Evolutionary conservation across 345 rosid species (phyloP).

Genomic region (Tarenaya hassleriana): DNA sequence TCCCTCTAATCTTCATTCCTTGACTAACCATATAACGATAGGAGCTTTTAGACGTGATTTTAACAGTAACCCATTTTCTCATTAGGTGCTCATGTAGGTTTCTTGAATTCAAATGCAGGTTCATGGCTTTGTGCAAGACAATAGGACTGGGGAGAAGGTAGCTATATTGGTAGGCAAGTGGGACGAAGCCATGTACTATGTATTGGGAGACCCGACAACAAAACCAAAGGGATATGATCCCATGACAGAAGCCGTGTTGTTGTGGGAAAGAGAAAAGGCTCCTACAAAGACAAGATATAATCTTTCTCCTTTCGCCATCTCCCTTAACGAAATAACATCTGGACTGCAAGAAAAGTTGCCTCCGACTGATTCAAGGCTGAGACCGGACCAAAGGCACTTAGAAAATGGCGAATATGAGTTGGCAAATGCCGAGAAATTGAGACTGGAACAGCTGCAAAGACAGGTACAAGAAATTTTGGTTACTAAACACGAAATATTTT

Average conservation of each 20-base stretch:
- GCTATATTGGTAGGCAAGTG: slow-evolving; percentile 95
- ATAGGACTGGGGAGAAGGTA: slow-evolving; percentile 91
- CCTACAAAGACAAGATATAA: slow-evolving; percentile 89
- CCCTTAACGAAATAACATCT: slow-evolving; percentile 80
- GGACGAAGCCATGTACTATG: slow-evolving; percentile 98
- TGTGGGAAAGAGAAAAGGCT: slow-evolving; percentile 83
- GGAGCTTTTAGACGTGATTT: too few species aligned
- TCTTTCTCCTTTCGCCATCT: slow-evolving; percentile 80
- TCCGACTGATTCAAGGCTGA: slow-evolving; percentile 93
- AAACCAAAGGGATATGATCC: slow-evolving; percentile 98
- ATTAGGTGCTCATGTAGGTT: too few species aligned
- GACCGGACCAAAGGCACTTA: slow-evolving; percentile 92
- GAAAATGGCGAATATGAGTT: slow-evolving; percentile 94
- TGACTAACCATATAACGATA: too few species aligned
- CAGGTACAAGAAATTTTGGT: slow-evolving; percentile 81
- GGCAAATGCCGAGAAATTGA: slow-evolving; percentile 89
- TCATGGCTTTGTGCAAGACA: slow-evolving; percentile 97
- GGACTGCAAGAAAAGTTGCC: slow-evolving; percentile 75
- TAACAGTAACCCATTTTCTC: too few species aligned
- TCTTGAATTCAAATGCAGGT: slow-evolving; percentile 43
- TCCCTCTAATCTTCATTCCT: too few species aligned
- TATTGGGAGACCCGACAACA: slow-evolving; percentile 73
- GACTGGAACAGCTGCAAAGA: slow-evolving; percentile 96
- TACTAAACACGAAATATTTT: background rate
- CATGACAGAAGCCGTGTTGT: slow-evolving; percentile 86